Conservation (phyloP, 2,329 filamentous ascomycete genomes). For the Apiospora pterosperma region DNA sequence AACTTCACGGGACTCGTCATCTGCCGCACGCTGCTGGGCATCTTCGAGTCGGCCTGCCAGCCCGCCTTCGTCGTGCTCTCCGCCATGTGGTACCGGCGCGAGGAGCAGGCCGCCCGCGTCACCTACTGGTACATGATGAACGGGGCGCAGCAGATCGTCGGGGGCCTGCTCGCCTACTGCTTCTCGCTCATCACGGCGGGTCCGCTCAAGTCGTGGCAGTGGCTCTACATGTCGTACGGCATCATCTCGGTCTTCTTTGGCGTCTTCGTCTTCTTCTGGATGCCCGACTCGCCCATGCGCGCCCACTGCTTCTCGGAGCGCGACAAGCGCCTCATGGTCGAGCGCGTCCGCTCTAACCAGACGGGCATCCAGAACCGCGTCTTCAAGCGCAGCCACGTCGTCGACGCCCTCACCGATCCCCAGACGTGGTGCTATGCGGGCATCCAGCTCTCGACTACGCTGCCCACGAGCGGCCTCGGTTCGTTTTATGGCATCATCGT, state of each 20-base stretch:
- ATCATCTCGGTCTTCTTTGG: slow-evolving; percentile 60
- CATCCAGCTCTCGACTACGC: slow-evolving; percentile 67
- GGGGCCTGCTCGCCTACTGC: slow-evolving; percentile 67
- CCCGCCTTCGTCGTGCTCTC: slow-evolving; percentile 66
- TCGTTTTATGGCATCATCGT: slow-evolving; percentile 75
- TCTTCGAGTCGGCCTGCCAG: slow-evolving; percentile 69
- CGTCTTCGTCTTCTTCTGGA: slow-evolving; percentile 58
- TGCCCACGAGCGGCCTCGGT: slow-evolving; percentile 70
- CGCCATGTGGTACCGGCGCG: slow-evolving; percentile 67
- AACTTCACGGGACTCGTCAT: slow-evolving; percentile 58
- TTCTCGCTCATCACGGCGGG: slow-evolving; percentile 49
- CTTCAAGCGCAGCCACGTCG: slow-evolving; percentile 44
- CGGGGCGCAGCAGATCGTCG: slow-evolving; percentile 68
- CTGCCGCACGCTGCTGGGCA: slow-evolving; percentile 64
- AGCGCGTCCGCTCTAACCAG: slow-evolving; percentile 58
- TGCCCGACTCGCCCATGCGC: slow-evolving; percentile 69
- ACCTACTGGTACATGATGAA: slow-evolving; percentile 81
- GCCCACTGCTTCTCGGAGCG: slow-evolving; percentile 66
- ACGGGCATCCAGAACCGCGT: slow-evolving; percentile 56
- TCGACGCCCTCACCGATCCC: slow-evolving; percentile 57
- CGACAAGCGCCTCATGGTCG: slow-evolving; percentile 62
- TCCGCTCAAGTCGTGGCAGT: slow-evolving; percentile 62
- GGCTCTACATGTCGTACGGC: slow-evolving; percentile 66
- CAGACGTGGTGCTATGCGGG: slow-evolving; percentile 63
- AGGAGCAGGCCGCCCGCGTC: slow-evolving; percentile 64